Percentiles rank a stretch among this genome's conserved stretches.
Conservation (phyloP, 2,329 filamentous ascomycete genomes). For the Verticillium isaacii region DNA sequence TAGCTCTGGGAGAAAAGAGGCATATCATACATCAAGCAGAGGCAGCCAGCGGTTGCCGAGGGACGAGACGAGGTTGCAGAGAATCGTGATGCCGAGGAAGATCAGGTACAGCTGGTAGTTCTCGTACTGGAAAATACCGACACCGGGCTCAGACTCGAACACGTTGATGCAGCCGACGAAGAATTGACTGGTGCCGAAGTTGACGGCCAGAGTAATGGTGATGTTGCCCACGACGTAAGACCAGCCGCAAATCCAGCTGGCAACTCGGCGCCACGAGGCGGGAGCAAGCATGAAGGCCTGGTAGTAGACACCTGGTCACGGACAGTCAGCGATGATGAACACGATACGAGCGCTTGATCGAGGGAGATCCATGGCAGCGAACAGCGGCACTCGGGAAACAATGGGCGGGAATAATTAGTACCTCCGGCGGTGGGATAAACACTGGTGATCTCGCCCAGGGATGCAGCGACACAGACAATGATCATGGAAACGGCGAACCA, state of each 20-base stretch:
- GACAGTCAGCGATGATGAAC: background rate
- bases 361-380: background rate
- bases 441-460: slow-evolving; percentile 69
- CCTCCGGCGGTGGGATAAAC: slow-evolving; percentile 74
- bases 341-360: background rate
- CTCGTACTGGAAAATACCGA: slow-evolving; percentile 39
- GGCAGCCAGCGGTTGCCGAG: slow-evolving; percentile 66
- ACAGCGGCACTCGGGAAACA: background rate
- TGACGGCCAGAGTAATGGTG: slow-evolving; percentile 77
- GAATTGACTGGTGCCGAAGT: slow-evolving; percentile 71
- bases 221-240: slow-evolving; percentile 75
- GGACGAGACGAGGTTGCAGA: slow-evolving; percentile 61
- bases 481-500: slow-evolving; percentile 66
- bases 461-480: slow-evolving; percentile 65
- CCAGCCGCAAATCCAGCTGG: slow-evolving; percentile 72
- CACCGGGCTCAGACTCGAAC: slow-evolving; percentile 40
- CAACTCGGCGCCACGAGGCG: slow-evolving; percentile 52
- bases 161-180: slow-evolving; percentile 52
- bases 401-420: slow-evolving; percentile 11
- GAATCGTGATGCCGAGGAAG: slow-evolving; percentile 63
- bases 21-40: slow-evolving; percentile 58
- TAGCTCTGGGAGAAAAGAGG: slow-evolving; percentile 5
- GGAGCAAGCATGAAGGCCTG: slow-evolving; percentile 72
- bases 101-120: slow-evolving; percentile 67
- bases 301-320: slow-evolving; percentile 57